A percentile compares a stretch with the other conserved stretches of the same genome.
Conservation (phyloP, 371 early-diverging fungal genomes). For the Mucor sp. region DNA sequence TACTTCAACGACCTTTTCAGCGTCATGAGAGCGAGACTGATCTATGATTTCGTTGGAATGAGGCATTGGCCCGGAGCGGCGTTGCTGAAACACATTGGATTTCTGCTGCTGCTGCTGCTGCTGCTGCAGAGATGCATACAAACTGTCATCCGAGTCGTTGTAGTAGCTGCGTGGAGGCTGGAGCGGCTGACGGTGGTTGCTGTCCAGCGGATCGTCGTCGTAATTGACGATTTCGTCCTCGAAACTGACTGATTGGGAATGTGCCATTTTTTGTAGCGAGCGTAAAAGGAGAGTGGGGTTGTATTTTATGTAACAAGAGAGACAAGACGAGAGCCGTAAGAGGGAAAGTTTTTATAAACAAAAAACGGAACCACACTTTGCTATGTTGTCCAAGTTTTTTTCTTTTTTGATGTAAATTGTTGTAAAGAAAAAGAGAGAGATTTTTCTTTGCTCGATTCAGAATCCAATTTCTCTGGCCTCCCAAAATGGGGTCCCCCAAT, state of each 20-base stretch:
- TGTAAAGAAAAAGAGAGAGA: constrained; percentile 1
- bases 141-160: constrained; percentile 12
- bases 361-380: constrained; percentile 5
- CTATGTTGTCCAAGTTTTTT: background rate
- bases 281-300: background rate
- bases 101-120: constrained; percentile 4
- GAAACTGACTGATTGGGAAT: constrained; percentile 22
- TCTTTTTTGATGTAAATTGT: background rate
- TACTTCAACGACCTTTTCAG: constrained; percentile 70
- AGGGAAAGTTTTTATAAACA: constrained; percentile 5
- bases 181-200: background rate
- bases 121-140: constrained; percentile 11
- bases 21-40: constrained; percentile 49
- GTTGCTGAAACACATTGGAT: constrained; percentile 3
- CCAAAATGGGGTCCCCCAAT: background rate
- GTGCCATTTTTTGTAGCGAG: constrained; percentile 13
- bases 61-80: constrained; percentile 12
- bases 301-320: background rate
- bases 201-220: constrained; percentile 29
- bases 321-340: constrained; percentile 4
- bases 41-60: constrained; percentile 34
- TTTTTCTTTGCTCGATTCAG: background rate
- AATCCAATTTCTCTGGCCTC: background rate
- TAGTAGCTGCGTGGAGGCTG: constrained; percentile 1
- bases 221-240: constrained; percentile 23